A percentile compares a stretch with the other conserved stretches of the same genome.
These are phyloP conservation scores for Cryptococcus hybrid DNA, from an alignment of 1,284 basidiomycete genomes.

Conservation along the genomic window DNA sequence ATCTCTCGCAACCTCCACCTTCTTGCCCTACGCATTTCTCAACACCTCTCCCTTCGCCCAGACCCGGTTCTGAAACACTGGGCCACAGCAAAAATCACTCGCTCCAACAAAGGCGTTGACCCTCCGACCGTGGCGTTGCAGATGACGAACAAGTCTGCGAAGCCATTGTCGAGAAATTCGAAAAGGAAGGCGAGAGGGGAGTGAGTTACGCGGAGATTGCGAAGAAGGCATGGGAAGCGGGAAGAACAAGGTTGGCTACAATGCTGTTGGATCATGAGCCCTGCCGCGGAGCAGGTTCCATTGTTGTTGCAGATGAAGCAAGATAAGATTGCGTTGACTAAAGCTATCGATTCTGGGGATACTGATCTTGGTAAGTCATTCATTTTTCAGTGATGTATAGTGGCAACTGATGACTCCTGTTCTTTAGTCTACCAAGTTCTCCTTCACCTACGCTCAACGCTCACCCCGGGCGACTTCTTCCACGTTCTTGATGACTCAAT, in stretches of 20 bases:
- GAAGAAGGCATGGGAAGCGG: slow-evolving; percentile 87
- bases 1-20: slow-evolving; percentile 87
- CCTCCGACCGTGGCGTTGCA: slow-evolving; percentile 52
- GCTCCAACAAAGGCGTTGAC: slow-evolving; percentile 57
- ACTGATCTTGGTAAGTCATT: slow-evolving; percentile 76
- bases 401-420: not conserved
- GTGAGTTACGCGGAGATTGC: slow-evolving; percentile 96
- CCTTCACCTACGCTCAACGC: slow-evolving; percentile 74
- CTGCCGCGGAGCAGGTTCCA: slow-evolving; percentile 89
- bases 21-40: slow-evolving; percentile 86
- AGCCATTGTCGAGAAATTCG: slow-evolving; percentile 85
- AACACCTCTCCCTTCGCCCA: slow-evolving; percentile 75
- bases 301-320: slow-evolving; percentile 92
- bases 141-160: slow-evolving; percentile 76
- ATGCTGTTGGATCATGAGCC: slow-evolving; percentile 91
- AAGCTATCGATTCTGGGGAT: slow-evolving; percentile 92
- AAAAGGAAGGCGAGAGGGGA: slow-evolving; percentile 53
- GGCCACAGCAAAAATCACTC: slow-evolving; percentile 87
- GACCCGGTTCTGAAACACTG: slow-evolving; percentile 91
- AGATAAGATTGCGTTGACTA: slow-evolving; percentile 79
- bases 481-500: slow-evolving; percentile 81
- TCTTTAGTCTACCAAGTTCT: slow-evolving; percentile 81
- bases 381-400: not conserved
- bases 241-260: slow-evolving; percentile 79
- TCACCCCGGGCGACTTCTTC: slow-evolving; percentile 92